Conservation (phyloP, 176 grass and related monocot genomes). For the Oryza coarctata region DNA sequence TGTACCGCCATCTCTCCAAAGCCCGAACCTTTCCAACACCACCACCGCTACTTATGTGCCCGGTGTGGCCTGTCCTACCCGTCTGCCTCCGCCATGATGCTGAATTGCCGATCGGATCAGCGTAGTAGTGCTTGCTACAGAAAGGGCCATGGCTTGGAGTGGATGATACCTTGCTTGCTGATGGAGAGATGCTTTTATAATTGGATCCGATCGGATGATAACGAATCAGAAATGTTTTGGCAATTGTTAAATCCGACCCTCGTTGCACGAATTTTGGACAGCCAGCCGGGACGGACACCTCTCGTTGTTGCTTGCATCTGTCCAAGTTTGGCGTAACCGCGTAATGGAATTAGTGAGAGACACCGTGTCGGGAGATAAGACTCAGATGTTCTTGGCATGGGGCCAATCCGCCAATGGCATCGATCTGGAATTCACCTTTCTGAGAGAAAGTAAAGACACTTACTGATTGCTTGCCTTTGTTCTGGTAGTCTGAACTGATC, state of each 20-base stretch:
- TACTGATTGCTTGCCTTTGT: not conserved
- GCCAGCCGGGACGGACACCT: not conserved
- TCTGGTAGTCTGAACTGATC: not conserved
- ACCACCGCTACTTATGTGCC: not conserved
- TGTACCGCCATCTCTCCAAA: slow-evolving; percentile 27
- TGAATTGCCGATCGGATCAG: no score
- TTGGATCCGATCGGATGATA: not conserved
- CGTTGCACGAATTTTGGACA: not conserved
- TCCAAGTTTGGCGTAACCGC: not conserved
- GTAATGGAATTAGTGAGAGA: not conserved
- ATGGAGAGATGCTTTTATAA: slow-evolving; percentile 3
- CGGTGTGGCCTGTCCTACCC: not conserved
- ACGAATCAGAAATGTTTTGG: not conserved
- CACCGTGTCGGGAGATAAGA: not conserved
- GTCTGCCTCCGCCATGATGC: not conserved
- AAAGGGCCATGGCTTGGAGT: not conserved
- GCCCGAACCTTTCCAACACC: no score
- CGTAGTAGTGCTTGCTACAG: not conserved
- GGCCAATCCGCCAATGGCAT: not conserved
- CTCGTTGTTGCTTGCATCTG: not conserved
- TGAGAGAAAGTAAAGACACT: not conserved
- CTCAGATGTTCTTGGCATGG: not conserved
- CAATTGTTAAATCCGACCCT: not conserved
- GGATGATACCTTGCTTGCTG: slow-evolving; percentile 26
- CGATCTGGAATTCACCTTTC: not conserved